These are phyloP conservation scores for Scytalidium sp. DNA, from an alignment of 2,329 filamentous ascomycete genomes.

Conservation along the genomic window DNA sequence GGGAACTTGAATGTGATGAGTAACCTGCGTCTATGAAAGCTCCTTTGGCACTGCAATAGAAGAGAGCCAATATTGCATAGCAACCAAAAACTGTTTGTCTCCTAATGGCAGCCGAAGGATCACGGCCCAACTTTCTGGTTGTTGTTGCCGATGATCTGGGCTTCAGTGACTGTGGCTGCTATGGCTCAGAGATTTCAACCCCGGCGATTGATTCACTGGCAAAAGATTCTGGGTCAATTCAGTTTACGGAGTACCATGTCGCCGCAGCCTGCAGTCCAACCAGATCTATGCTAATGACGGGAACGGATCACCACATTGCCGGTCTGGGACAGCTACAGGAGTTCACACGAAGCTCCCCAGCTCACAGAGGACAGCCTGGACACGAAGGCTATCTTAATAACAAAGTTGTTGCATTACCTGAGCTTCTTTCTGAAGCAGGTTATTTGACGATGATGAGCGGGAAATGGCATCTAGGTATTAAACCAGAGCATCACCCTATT, in stretches of 20 bases:
- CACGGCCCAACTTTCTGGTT: constrained; percentile 39
- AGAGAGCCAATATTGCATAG: too few relatives aligned
- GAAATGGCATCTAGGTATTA: constrained; percentile 55
- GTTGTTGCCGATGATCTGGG: constrained; percentile 43
- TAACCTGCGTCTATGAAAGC: too few relatives aligned
- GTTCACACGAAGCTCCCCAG: constrained; percentile 29
- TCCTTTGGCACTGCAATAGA: too few relatives aligned
- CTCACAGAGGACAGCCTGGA: constrained; percentile 44
- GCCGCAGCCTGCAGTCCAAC: constrained; percentile 58
- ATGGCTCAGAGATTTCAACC: constrained; percentile 56
- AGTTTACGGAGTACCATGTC: constrained; percentile 57
- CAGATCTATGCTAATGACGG: constrained; percentile 58
- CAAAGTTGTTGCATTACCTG: constrained; percentile 46
- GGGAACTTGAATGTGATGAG: too few relatives aligned
- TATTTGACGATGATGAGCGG: constrained; percentile 53
- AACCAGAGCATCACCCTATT: constrained; percentile 39
- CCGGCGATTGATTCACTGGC: constrained; percentile 53
- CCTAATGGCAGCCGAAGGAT: background rate
- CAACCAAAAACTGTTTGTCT: too few relatives aligned
- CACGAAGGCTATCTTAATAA: constrained; percentile 56
- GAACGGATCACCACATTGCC: constrained; percentile 50
- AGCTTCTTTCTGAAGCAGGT: constrained; percentile 47
- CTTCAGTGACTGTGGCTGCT: constrained; percentile 44
- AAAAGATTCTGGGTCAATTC: constrained; percentile 45
- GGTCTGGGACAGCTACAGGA: constrained; percentile 50